These are phyloP conservation scores for Ciborinia camelliae DNA, from an alignment of 2,329 filamentous ascomycete species.

Conservation along the genomic window DNA sequence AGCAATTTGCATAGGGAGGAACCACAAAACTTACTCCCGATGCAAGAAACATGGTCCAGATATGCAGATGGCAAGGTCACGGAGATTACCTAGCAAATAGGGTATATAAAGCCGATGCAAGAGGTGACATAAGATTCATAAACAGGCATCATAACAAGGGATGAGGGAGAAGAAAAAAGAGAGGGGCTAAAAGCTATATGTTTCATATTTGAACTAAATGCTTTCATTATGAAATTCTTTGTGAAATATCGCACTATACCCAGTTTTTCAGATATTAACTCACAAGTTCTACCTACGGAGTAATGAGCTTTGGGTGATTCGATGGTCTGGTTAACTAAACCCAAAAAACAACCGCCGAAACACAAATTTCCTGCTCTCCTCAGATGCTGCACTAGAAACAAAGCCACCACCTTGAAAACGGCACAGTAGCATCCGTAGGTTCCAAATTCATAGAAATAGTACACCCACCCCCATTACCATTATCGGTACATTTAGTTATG, in stretches of 20 bases:
- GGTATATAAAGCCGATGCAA: neutral
- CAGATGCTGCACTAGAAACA: conserved; percentile 9
- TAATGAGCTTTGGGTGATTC: neutral
- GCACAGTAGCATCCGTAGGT: neutral
- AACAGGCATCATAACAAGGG: neutral
- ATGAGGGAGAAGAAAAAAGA: neutral
- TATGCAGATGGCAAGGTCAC: conserved; percentile 18
- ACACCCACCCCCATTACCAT: neutral
- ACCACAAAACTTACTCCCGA: conserved; percentile 7
- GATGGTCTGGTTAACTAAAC: no score
- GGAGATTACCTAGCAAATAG: conserved; percentile 18
- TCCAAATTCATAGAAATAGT: neutral
- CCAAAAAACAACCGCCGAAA: conserved; percentile 4
- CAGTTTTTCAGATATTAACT: conserved; percentile 2
- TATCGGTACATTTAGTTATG: neutral
- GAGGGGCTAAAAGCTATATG: neutral
- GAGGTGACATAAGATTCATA: conserved; percentile 12
- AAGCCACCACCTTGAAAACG: neutral
- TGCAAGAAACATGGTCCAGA: conserved; percentile 8
- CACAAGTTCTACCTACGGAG: conserved; percentile 18
- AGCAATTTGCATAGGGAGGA: conserved; percentile 20
- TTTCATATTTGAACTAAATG: neutral
- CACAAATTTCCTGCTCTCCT: conserved; percentile 16
- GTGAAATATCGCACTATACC: neutral
- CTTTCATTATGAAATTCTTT: neutral